Evolutionary conservation across 1,284 basidiomycete genomes (phyloP), one percentile per base, ranked within the genome.

Genomic region (Pseudozyma flocculosa): DNA sequence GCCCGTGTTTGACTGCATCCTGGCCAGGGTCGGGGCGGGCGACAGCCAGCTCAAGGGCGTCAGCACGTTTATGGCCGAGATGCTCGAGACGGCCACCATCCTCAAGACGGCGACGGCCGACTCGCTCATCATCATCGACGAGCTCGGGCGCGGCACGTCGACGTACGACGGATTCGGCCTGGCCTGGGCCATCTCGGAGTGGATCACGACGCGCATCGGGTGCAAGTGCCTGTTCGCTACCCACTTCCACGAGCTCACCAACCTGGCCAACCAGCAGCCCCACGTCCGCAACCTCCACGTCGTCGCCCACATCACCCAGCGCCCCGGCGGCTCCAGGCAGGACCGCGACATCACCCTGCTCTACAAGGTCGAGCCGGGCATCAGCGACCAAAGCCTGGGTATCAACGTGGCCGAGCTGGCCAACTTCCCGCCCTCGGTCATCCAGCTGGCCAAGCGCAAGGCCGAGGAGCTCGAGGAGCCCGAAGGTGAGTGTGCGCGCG

Each of bases 51-150:
- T 97, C 40, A 97, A 97, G 79, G 95, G 94, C 17, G 90, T 98
- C 3, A 95, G 91, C 26, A 99, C 95, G 0, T 99, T 98, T 78
- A 98, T 98, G 94, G 92, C 93, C 3, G 95, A 99, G 80, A 99
- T 98, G 95, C 83, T 94, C 13, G 91, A 94, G 79, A 98, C 93
- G 0, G 93, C 95, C 0, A 92, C 91, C 0, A 98, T 99, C 71
- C 83, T 98, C 42, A 85, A 89, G 72, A 75, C 90, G 34, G 93
- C 95, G 2, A 90, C 92, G 0, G 86, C 86, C 64, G 87, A 98
- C 79, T 96, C 92, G 1, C 81, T 99, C 39, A 89, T 99, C 65
- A 95, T 99, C 76, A 98, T 99, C 50, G 95, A 99, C 78, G 95
- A 99, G 79, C 85, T 99, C 0, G 94, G 94, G 29, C 83, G 94